These are phyloP conservation scores for Hordeum pubiflorum DNA, from an alignment of 202 grass and related monocot genomes.

Conservation along the genomic window DNA sequence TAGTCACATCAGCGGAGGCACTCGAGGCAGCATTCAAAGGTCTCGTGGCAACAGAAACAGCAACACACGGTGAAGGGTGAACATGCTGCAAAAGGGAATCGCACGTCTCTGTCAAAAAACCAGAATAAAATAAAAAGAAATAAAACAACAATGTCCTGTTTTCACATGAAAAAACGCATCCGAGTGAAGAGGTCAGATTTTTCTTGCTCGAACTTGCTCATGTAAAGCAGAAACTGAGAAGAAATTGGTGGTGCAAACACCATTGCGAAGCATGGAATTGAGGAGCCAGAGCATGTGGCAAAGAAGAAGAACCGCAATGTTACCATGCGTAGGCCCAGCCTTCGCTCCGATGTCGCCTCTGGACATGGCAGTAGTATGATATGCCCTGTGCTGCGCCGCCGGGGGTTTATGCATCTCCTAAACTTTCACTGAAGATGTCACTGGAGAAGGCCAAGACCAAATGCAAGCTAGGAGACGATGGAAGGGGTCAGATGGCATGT, in stretches of 20 bases:
- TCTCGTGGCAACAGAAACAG: conserved; percentile 65
- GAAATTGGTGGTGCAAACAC: background rate
- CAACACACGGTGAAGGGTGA: conserved; percentile 41
- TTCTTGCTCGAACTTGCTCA: background rate
- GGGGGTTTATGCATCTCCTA: conserved; percentile 46
- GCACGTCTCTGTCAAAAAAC: background rate
- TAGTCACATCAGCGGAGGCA: conserved; percentile 48
- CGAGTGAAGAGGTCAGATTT: background rate
- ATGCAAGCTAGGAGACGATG: background rate
- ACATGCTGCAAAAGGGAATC: conserved; percentile 31
- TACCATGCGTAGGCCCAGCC: conserved; percentile 55
- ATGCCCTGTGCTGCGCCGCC: conserved; percentile 29
- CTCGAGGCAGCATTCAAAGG: conserved; percentile 56
- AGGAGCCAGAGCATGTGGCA: background rate
- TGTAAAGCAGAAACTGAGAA: background rate
- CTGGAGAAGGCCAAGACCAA: background rate
- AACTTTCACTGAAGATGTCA: no score
- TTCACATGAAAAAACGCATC: background rate
- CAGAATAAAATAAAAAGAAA: background rate
- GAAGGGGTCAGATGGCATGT: background rate
- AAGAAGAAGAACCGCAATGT: background rate
- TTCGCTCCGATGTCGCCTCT: conserved; percentile 54
- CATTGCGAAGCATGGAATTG: background rate
- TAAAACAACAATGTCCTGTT: background rate
- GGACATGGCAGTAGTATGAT: conserved; percentile 48